phyloP scores from a whole-genome alignment of 2,329 filamentous ascomycete genomes.

The Tetracladium maxilliforme region DNA sequence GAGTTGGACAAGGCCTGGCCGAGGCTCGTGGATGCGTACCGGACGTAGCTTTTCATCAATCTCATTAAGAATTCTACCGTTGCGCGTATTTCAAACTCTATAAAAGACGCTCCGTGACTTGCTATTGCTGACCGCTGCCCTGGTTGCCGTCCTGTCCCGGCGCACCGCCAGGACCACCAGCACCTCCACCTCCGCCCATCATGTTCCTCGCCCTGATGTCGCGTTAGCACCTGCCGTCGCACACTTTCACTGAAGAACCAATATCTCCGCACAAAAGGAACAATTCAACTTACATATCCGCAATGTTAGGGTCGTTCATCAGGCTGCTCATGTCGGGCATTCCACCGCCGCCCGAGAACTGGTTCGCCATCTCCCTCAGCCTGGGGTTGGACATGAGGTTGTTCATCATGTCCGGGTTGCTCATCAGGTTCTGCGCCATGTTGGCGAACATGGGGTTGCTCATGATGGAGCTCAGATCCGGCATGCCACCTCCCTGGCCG shows the following conservation, averaged over 20 bases:
- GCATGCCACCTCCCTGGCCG: slow-evolving; percentile 65
- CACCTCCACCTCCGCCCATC: slow-evolving; percentile 43
- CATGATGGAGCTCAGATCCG: slow-evolving; percentile 78
- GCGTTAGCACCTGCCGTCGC: not conserved
- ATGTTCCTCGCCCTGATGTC: slow-evolving; percentile 45
- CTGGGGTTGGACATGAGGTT: slow-evolving; percentile 92
- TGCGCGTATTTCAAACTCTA: too few species aligned
- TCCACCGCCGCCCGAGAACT: slow-evolving; percentile 62
- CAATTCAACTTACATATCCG: slow-evolving; percentile 64
- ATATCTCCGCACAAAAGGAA: not conserved
- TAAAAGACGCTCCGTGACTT: too few species aligned
- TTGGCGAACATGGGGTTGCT: slow-evolving; percentile 95
- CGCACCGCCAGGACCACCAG: slow-evolving; percentile 11
- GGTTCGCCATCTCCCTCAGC: slow-evolving; percentile 73
- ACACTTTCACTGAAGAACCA: not conserved
- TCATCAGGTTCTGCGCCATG: slow-evolving; percentile 97
- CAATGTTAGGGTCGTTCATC: slow-evolving; percentile 87
- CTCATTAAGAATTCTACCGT: too few species aligned
- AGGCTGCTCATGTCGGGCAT: slow-evolving; percentile 77
- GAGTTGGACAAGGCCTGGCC: too few species aligned
- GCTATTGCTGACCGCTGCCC: too few species aligned
- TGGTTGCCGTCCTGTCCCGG: too few species aligned
- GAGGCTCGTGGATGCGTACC: too few species aligned
- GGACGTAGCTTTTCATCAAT: slow-evolving; percentile 23
- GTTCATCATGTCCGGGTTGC: slow-evolving; percentile 81